Evolutionary conservation across 257 asterid genomes (phyloP).

Genomic region (Perilla frutescens): DNA sequence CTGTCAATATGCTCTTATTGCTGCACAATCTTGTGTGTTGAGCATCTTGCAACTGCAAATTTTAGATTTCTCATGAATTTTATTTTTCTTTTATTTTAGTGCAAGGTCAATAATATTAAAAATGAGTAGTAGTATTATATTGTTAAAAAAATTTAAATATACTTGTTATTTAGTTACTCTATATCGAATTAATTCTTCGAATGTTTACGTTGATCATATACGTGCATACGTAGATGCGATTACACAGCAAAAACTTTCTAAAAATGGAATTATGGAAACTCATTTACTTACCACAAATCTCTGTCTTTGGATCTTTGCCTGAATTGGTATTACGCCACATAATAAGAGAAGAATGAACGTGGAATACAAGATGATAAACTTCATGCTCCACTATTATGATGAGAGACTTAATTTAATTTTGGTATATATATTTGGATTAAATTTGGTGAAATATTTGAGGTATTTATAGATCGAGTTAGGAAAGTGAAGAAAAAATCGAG

Average conservation of each 20-base stretch:
- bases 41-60: constrained; percentile 48
- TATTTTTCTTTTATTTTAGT: no score
- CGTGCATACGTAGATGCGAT: no score
- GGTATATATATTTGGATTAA: background rate
- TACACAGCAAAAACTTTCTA: background rate
- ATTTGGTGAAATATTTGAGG: background rate
- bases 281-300: constrained; percentile 39
- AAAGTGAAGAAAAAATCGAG: constrained; percentile 22
- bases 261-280: background rate
- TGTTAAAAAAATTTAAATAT: no score
- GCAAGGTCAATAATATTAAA: no score
- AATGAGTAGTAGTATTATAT: no score
- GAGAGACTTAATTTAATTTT: background rate
- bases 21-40: constrained; percentile 46
- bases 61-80: background rate
- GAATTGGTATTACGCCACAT: constrained; percentile 34
- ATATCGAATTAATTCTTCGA: no score
- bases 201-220: no score
- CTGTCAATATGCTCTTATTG: constrained; percentile 46
- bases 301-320: constrained; percentile 35
- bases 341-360: constrained; percentile 23
- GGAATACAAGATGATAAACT: constrained; percentile 17
- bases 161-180: no score
- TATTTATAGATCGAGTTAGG: constrained; percentile 35
- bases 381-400: background rate